phyloP scores from a whole-genome alignment of 352 stramenopile species.

The Phytophthora pisi region DNA sequence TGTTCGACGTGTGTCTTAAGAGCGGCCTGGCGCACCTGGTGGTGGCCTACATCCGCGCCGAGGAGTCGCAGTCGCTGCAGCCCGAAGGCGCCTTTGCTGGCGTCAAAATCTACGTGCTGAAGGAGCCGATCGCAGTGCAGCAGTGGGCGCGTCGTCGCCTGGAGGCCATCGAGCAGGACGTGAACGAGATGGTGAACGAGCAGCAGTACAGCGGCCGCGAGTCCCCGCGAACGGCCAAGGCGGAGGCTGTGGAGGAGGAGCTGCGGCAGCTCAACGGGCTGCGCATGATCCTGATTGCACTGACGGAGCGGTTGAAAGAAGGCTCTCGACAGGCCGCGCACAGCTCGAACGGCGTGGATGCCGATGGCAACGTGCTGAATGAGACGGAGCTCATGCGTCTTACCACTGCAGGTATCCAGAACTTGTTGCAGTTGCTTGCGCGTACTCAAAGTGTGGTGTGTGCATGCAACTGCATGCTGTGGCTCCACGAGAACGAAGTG shows the following conservation, averaged over 20 bases:
- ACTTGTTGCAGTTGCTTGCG: constrained; percentile 72
- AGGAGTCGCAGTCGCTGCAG: constrained; percentile 27
- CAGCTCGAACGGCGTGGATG: constrained; percentile 34
- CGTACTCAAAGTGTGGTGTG: constrained; percentile 62
- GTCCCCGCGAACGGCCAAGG: constrained; percentile 35
- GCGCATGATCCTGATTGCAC: constrained; percentile 67
- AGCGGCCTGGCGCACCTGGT: constrained; percentile 76
- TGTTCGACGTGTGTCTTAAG: constrained; percentile 78
- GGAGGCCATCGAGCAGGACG: constrained; percentile 53
- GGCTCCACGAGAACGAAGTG: constrained; percentile 66
- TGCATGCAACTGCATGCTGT: constrained; percentile 69
- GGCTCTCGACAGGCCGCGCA: constrained; percentile 53
- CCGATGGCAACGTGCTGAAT: constrained; percentile 46
- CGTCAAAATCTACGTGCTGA: constrained; percentile 69
- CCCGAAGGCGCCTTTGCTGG: constrained; percentile 32
- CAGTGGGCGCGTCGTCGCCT: constrained; percentile 73
- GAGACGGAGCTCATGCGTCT: constrained; percentile 76
- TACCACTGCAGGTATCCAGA: constrained; percentile 65
- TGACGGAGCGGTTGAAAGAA: constrained; percentile 73
- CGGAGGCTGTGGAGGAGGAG: constrained; percentile 44
- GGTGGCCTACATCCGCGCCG: constrained; percentile 71
- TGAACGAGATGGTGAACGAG: constrained; percentile 61
- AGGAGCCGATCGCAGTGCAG: constrained; percentile 82
- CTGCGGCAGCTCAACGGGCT: constrained; percentile 74
- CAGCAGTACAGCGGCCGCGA: constrained; percentile 48